Evolutionary conservation across 164 flowering plant genomes (phyloP).

Genomic region (Liquidambar formosana): DNA sequence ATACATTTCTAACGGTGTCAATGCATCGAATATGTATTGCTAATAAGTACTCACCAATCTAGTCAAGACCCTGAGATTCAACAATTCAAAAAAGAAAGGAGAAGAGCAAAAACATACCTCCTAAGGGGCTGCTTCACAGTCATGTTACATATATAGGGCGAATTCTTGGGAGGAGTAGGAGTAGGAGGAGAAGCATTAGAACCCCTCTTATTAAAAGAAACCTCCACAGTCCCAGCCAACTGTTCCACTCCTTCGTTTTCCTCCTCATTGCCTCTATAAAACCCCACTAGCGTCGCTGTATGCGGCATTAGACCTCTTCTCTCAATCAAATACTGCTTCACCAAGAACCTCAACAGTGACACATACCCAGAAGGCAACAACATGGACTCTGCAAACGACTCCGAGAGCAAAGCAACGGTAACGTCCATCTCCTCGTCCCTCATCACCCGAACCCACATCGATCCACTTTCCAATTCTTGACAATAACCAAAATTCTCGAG

Average conservation of each 20-base stretch:
- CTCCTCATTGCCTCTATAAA: slow-evolving; percentile 38
- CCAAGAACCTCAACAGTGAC: slow-evolving; percentile 53
- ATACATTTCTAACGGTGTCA: background rate
- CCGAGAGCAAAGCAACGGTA: slow-evolving; percentile 62
- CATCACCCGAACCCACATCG: slow-evolving; percentile 61
- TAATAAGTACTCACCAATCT: too few relatives aligned
- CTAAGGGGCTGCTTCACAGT: slow-evolving; percentile 67
- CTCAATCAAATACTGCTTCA: slow-evolving; percentile 84
- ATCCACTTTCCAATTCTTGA: slow-evolving; percentile 55
- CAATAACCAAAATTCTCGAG: slow-evolving; percentile 48
- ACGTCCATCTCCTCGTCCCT: slow-evolving; percentile 56
- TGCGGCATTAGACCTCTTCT: slow-evolving; percentile 67
- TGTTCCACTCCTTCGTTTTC: slow-evolving; percentile 31
- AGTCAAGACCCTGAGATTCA: background rate
- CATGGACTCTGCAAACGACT: slow-evolving; percentile 86
- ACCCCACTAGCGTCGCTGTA: slow-evolving; percentile 73
- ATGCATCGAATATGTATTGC: background rate
- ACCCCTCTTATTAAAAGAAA: slow-evolving; percentile 67
- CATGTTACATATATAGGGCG: slow-evolving; percentile 91
- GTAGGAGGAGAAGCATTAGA: slow-evolving; percentile 74
- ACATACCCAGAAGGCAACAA: slow-evolving; percentile 48
- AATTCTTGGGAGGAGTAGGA: slow-evolving; percentile 71
- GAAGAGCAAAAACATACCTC: slow-evolving; percentile 42
- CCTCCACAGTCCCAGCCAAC: slow-evolving; percentile 89
- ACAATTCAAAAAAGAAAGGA: background rate